phyloP scores from a whole-genome alignment of 2,329 filamentous ascomycete genomes.

The Cladosporium phlei region DNA sequence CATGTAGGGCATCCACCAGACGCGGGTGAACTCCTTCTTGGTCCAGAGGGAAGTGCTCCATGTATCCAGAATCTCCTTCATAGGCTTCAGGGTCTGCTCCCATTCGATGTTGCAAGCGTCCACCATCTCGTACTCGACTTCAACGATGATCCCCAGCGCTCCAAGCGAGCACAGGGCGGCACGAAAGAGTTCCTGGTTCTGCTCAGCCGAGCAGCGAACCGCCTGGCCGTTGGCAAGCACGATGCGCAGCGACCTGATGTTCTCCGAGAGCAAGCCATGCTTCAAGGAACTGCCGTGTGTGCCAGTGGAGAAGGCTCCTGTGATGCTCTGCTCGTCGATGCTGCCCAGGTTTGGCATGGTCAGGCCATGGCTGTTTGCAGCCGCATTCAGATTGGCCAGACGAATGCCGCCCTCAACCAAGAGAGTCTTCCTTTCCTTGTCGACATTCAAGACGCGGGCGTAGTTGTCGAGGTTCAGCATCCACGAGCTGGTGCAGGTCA shows the following conservation, averaged over 20 bases:
- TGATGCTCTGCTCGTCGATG: slow-evolving; percentile 91
- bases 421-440: slow-evolving; percentile 61
- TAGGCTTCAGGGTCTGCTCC: slow-evolving; percentile 71
- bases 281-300: slow-evolving; percentile 84
- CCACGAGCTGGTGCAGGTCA: slow-evolving; percentile 93
- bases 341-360: slow-evolving; percentile 90
- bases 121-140: slow-evolving; percentile 78
- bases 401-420: slow-evolving; percentile 86
- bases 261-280: slow-evolving; percentile 81
- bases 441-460: slow-evolving; percentile 65
- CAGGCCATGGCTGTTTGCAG: slow-evolving; percentile 69
- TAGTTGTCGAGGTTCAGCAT: slow-evolving; percentile 88
- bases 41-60: slow-evolving; percentile 79
- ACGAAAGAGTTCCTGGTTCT: slow-evolving; percentile 75
- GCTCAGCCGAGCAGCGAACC: slow-evolving; percentile 61
- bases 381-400: slow-evolving; percentile 66
- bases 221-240: slow-evolving; percentile 76
- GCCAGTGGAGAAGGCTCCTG: slow-evolving; percentile 85
- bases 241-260: slow-evolving; percentile 68
- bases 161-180: slow-evolving; percentile 84
- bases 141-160: slow-evolving; percentile 82
- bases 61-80: slow-evolving; percentile 61
- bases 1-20: slow-evolving; percentile 98
- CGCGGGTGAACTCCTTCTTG: slow-evolving; percentile 78
- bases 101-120: slow-evolving; percentile 81